A percentile compares a stretch with the other conserved stretches of the same genome.
Evolutionary conservation across 2,329 filamentous ascomycete genomes (phyloP).

Genomic region (Trichoderma gracile): DNA sequence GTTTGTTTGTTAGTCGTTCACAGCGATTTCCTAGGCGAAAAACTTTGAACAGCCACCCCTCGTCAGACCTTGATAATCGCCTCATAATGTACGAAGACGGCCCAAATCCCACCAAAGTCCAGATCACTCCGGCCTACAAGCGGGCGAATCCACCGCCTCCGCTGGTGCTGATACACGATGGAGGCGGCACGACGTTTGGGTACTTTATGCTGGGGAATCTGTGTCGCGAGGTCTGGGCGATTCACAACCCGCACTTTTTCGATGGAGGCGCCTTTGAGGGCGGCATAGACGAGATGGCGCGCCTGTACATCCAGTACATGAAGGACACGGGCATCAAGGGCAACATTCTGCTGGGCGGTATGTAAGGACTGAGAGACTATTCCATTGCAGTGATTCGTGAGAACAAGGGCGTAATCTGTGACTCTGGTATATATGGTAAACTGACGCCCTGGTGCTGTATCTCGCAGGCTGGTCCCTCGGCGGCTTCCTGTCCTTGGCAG

Average conservation of each 20-base stretch:
- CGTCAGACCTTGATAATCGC: background rate
- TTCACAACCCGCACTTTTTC: constrained; percentile 36
- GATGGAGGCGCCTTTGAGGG: constrained; percentile 32
- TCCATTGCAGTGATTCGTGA: too few species aligned
- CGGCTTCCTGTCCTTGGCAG: constrained; percentile 33
- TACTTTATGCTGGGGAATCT: constrained; percentile 36
- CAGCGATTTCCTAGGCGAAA: background rate
- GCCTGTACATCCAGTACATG: constrained; percentile 34
- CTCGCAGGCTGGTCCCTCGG: constrained; percentile 37
- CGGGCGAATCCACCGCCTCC: constrained; percentile 29
- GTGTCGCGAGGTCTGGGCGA: constrained; percentile 37
- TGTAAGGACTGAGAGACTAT: constrained; percentile 9
- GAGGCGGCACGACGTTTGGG: constrained; percentile 37
- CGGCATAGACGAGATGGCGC: constrained; percentile 36
- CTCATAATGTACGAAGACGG: constrained; percentile 30
- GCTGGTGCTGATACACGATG: constrained; percentile 37
- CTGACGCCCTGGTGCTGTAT: background rate
- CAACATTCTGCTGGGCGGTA: constrained; percentile 35
- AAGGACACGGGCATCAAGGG: constrained; percentile 32
- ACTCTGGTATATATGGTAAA: background rate
- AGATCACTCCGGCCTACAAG: constrained; percentile 29
- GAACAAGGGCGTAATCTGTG: background rate
- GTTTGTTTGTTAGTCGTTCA: background rate
- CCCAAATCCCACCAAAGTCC: constrained; percentile 33
- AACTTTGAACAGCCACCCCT: too few species aligned